Evolutionary conservation across 345 rosid genomes (phyloP), one percentile per base, ranked within the genome.

Genomic region (Cochlearia excelsa): DNA sequence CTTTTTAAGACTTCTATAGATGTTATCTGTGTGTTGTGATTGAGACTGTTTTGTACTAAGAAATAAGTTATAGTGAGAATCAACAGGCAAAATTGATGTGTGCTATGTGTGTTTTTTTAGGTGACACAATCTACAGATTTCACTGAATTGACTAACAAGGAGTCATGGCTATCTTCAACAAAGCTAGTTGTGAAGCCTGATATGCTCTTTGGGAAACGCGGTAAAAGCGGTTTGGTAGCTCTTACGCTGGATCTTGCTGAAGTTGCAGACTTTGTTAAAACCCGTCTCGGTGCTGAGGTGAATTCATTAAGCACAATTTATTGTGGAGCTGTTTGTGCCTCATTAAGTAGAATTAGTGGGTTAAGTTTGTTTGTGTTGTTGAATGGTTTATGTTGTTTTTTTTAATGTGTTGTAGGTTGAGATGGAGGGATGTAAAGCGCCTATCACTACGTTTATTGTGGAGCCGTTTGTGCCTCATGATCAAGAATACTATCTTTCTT

Each of bases 151-250:
- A 77, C 85, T 26, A 85, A 87, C 73, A 53, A 75, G 27, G 90
- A 94, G 65, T 79, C 95, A 65, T 89, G 99, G 97, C 79, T 94
- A 51, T 90, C 97, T 0, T 85, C 97, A 27, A 77, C 89, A 40
- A 80, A 76, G 74, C 74, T 94, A 70, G 99, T 90, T 59, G 97
- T 90, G 68, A 94, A 94, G 74, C 99, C 99, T 2, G 99, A 94
- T 61, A 94, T 90, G 99, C 68, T 94, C 40, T 94, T 94, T 50
- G 97, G 97, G 23, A 90, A 90, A 66, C 95, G 97, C 26, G 96
- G 97, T 52, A 94, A 94, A 82, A 87, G 97, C 51, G 96, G 99
- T 6, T 77, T 94, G 72, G 97, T 90, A 7, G 92, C 96, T 33
- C 77, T 94, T 45, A 90, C 90, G 77, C 71, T 94, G 47, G 99